phyloP scores from a whole-genome alignment of 2,329 filamentous ascomycete species.

The Amauroascus verrucosus region DNA sequence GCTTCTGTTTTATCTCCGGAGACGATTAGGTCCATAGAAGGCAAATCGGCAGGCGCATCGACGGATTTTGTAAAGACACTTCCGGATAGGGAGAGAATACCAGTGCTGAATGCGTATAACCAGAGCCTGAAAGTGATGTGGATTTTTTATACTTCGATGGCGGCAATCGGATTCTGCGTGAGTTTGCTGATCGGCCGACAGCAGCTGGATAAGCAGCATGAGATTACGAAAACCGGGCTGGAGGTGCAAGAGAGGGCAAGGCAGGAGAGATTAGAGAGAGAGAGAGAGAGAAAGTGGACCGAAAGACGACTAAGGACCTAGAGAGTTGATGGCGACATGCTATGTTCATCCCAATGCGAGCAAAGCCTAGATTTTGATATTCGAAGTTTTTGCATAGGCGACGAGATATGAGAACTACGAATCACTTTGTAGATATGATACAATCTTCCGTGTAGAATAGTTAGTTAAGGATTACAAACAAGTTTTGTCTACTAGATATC shows the following conservation, averaged over 20 bases:
- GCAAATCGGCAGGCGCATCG: constrained; percentile 28
- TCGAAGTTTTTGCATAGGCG: no score
- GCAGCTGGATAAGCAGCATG: constrained; percentile 34
- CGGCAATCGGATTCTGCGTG: constrained; percentile 29
- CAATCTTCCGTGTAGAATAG: no score
- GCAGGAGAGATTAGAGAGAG: constrained; percentile 24
- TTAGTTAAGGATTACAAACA: no score
- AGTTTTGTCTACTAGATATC: no score
- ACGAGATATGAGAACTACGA: no score
- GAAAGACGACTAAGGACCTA: constrained; percentile 10
- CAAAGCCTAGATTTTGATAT: not conserved
- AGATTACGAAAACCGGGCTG: constrained; percentile 38
- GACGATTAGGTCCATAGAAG: not conserved
- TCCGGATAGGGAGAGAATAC: constrained; percentile 24
- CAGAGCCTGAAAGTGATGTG: constrained; percentile 40
- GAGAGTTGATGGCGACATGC: not conserved
- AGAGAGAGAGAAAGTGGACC: constrained; percentile 20
- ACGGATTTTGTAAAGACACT: constrained; percentile 28
- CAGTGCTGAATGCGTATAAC: constrained; percentile 36
- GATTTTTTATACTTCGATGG: constrained; percentile 40
- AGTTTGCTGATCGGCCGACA: constrained; percentile 32
- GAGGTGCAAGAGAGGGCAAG: constrained; percentile 36
- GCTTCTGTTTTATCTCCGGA: constrained; percentile 7
- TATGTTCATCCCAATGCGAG: not conserved
- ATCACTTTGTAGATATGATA: no score